Conservation (phyloP, 179 eudicot species). For the Amaranthus tricolor region DNA sequence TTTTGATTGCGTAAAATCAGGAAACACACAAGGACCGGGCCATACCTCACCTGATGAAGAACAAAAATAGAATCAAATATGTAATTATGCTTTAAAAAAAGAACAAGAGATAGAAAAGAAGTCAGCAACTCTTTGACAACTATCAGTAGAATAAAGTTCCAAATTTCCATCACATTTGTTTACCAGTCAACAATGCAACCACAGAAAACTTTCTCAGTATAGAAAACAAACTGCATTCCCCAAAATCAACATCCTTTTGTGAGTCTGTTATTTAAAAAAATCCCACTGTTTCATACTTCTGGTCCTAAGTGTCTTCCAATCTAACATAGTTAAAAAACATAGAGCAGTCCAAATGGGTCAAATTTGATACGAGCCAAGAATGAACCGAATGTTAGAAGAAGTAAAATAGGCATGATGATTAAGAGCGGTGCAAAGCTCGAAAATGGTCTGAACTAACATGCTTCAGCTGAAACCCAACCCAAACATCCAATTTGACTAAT, state of each 20-base stretch:
- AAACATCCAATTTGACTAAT: not conserved
- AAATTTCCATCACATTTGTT: not conserved
- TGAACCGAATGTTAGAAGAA: no score
- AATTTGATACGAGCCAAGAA: no score
- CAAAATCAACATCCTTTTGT: not conserved
- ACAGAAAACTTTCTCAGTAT: not conserved
- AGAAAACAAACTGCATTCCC: not conserved
- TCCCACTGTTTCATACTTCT: no score
- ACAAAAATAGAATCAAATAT: not conserved
- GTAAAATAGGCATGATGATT: no score
- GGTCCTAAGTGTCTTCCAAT: not conserved
- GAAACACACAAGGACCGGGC: constrained; percentile 99
- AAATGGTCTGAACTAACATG: not conserved
- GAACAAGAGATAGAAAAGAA: not conserved
- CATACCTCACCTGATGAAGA: constrained; percentile 74
- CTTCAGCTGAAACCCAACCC: not conserved
- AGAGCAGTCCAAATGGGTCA: no score
- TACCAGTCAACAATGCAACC: not conserved
- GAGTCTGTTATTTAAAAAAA: not conserved
- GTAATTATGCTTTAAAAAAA: not conserved
- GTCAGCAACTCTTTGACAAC: not conserved
- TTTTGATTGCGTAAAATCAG: constrained; percentile 85
- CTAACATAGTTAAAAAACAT: no score
- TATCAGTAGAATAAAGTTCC: not conserved
- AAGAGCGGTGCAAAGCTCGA: not conserved